phyloP scores from a whole-genome alignment of 345 rosid genomes.

The Citrus reticulata region DNA sequence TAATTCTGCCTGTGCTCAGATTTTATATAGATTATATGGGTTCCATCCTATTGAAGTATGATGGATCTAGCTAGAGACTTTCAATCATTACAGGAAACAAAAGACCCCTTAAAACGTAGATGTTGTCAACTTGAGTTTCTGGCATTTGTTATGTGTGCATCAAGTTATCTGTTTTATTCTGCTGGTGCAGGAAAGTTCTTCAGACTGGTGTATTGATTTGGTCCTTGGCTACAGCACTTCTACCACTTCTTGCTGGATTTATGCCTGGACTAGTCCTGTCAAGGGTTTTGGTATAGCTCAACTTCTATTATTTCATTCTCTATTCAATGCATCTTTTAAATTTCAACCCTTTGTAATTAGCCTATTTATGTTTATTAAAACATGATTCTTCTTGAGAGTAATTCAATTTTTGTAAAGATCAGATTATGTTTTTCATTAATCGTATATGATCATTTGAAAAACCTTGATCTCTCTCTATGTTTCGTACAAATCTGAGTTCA shows the following conservation, averaged over 20 bases:
- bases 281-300: slow-evolving; percentile 62
- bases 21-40: neutral
- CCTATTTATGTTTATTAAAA: neutral
- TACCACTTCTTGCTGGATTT: slow-evolving; percentile 79
- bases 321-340: neutral
- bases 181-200: slow-evolving; percentile 65
- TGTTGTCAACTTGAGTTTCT: neutral
- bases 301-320: neutral
- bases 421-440: neutral
- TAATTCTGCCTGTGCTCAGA: too few relatives aligned
- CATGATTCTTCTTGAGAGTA: neutral
- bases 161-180: neutral
- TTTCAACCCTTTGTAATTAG: neutral
- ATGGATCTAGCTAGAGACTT: neutral
- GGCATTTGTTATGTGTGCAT: neutral
- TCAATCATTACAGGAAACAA: neutral
- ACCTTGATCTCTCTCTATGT: neutral
- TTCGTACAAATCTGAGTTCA: neutral
- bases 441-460: neutral
- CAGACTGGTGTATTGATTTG: slow-evolving; percentile 82
- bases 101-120: neutral
- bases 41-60: neutral
- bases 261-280: slow-evolving; percentile 85
- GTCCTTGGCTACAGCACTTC: slow-evolving; percentile 86
- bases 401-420: neutral